Evolutionary conservation across 306 rosid genomes (phyloP), one percentile per base, ranked within the genome.

Genomic region (Hylodesmum podocarpum): DNA sequence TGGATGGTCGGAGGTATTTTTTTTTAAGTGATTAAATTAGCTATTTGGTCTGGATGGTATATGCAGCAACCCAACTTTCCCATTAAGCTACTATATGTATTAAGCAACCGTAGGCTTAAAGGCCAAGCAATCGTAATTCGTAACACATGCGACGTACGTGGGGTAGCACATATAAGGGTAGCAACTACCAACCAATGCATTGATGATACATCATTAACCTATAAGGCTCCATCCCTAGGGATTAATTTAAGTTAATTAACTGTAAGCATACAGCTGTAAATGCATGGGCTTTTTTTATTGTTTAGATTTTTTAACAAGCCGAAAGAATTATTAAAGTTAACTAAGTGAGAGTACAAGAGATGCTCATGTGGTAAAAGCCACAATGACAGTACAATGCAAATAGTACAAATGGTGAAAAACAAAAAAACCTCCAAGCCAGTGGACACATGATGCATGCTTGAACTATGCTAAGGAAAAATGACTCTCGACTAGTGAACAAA

Each of bases 41-140:
- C 46, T 28, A 69, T 65, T 7, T 62, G 66, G 22, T 43, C 9
- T 40, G 15, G 59, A 75, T 80, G 61, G 19, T 13, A 12, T 46
- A 13, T 27, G 53, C 61, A 13, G 66, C 36, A 37, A 70, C 36
- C 44, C 50, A 37, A 57, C 47, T 78, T 71, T 37, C 34, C 69
- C 70, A 62, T 53, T 68, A 43, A 51, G 72, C 72, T 21, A 55
- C 64, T 53, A 40, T 53, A 40, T 64, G 49, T 76, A 73, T 77
- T 84, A 76, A 46, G 24, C 27, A 50, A 51, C 51, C 83, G 78
- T 84, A 78, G 80, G 69, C 94, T 87, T 91, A 31, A 66, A 68
- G 89, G 64, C 53, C 72, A 89, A 84, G 91, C 78, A 73, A 86
- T 73, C 55, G 74, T 55, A 63, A 82, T 65, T 73, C 55, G 74